Conservation (phyloP, 345 rosid genomes). For the Linum lewisii region DNA sequence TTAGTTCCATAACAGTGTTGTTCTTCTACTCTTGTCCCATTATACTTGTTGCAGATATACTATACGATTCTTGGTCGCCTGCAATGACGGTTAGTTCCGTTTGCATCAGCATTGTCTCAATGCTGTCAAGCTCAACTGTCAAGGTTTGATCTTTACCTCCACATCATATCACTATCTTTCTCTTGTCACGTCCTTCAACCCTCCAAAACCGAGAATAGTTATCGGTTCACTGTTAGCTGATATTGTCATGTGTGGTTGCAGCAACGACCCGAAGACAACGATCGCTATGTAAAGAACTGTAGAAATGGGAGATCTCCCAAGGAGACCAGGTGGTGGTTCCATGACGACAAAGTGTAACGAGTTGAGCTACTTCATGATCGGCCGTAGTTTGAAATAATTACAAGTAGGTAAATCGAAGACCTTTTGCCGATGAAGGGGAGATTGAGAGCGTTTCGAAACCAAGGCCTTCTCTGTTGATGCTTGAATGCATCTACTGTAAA, state of each 20-base stretch:
- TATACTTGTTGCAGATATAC: slow-evolving; percentile 55
- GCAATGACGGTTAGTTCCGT: slow-evolving; percentile 96
- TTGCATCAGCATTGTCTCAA: slow-evolving; percentile 95
- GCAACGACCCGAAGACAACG: slow-evolving; percentile 95
- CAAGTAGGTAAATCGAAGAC: no score
- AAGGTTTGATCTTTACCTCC: slow-evolving; percentile 43
- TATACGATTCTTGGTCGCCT: slow-evolving; percentile 98
- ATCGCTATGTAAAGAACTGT: slow-evolving; percentile 94
- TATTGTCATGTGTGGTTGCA: slow-evolving; percentile 18
- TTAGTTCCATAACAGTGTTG: no score
- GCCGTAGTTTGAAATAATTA: slow-evolving; percentile 9
- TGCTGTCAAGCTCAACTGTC: slow-evolving; percentile 92
- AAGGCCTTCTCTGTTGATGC: no score
- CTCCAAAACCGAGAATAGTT: no score
- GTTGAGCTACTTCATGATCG: not conserved
- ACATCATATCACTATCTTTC: no score
- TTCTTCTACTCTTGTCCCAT: no score
- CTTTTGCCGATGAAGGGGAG: no score
- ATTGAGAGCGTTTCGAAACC: no score
- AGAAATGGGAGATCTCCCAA: slow-evolving; percentile 92
- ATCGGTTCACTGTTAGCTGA: not conserved
- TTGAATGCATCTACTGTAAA: no score
- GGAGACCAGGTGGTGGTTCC: slow-evolving; percentile 99
- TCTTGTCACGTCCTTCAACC: no score
- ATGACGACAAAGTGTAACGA: slow-evolving; percentile 76